phyloP scores from a whole-genome alignment of 139 green algal genomes.

The Micromonas pusilla region DNA sequence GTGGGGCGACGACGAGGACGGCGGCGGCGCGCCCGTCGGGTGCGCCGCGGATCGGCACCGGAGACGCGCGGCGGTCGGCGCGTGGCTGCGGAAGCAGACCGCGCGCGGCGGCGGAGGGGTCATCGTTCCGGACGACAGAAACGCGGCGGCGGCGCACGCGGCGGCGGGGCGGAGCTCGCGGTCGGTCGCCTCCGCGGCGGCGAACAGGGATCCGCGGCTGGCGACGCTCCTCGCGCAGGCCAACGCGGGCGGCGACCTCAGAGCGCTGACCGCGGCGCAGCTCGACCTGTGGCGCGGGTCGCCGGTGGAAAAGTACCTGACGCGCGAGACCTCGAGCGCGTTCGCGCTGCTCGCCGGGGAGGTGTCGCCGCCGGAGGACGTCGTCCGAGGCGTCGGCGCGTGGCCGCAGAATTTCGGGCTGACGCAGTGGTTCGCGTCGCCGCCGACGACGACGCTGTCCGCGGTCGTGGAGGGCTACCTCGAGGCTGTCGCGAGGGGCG shows the following conservation, averaged over 20 bases:
- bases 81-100: neutral
- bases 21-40: neutral
- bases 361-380: neutral
- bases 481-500: neutral
- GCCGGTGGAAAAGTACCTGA: neutral
- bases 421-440: neutral
- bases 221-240: conserved; percentile 13
- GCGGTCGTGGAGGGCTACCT: neutral
- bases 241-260: neutral
- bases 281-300: neutral
- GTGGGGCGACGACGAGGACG: neutral
- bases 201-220: neutral
- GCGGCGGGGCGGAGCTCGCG: neutral
- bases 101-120: neutral
- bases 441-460: neutral
- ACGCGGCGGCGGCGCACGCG: neutral
- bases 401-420: conserved; percentile 7
- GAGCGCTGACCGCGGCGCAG: neutral
- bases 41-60: conserved; percentile 10
- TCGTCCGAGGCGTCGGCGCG: neutral
- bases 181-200: neutral
- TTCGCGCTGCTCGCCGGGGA: conserved; percentile 8
- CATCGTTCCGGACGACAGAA: neutral
- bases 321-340: neutral
- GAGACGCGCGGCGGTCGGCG: neutral